Base-by-base conservation (phyloP, 768 basidiomycete genomes). In the Kwoniella bestiolae region DNA sequence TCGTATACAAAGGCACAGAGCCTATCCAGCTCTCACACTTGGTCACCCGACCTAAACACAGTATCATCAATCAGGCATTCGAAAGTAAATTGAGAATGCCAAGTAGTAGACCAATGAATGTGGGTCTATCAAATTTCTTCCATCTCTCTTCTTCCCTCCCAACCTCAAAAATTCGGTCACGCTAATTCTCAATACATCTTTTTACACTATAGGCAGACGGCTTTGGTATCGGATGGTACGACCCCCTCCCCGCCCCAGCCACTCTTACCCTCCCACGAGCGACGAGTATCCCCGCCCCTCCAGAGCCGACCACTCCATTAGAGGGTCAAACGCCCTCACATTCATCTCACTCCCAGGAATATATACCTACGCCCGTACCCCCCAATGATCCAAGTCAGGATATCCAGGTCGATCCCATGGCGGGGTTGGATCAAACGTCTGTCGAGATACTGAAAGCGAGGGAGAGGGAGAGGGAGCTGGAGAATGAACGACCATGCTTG, bases 141-240 rank as follows among this genome's bases (percentile, higher is more conserved):
- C n/a, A 34, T 2, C 56, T 26, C 11, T 52, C 52, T 60, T 29
- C 26, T 34, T 14, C 32, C 21, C n/a, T 32, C 50, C n/a, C n/a
- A n/a, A n/a, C n/a, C n/a, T n/a, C n/a, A n/a, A n/a, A n/a, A n/a
- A n/a, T n/a, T n/a, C n/a, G n/a, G n/a, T n/a, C n/a, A n/a, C 23
- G 25, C n/a, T 47, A 45, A 25, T 31, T 3, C 5, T 26, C 5
- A 12, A 45, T 21, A 26, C 23, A 25, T 57, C 21, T 65, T 71
- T 68, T 49, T 0, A 6, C 7, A 6, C 8, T 46, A 12, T 26
- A 78, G 76, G 77, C 75, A 21, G 94, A 97, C 79, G 95, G 95
- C 0, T 98, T 98, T 79, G 95, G 95, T 29, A 92, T 98, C 90
- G 95, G 93, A 4, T 97, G 95, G 95, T 97, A 96, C 79, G 94